These are phyloP conservation scores for Neofusicoccum sp. DNA, from an alignment of 2,329 filamentous ascomycete species.

Conservation along the genomic window DNA sequence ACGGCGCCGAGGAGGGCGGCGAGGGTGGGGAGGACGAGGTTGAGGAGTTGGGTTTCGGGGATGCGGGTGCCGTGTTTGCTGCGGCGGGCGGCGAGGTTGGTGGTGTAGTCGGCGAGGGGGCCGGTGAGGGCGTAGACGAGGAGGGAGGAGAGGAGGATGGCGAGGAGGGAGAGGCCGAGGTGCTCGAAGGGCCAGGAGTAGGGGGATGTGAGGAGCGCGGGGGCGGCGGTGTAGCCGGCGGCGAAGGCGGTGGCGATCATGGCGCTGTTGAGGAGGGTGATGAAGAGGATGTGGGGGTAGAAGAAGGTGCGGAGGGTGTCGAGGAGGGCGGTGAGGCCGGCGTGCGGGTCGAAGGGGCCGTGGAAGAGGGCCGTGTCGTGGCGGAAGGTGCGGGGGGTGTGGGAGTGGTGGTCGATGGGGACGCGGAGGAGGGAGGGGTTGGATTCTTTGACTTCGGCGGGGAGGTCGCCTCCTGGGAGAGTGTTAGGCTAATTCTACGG, in stretches of 20 bases:
- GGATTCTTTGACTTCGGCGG: conserved; percentile 12
- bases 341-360: conserved; percentile 24
- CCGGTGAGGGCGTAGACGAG: conserved; percentile 26
- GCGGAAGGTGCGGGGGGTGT: conserved; percentile 23
- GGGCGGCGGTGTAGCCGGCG: conserved; percentile 17
- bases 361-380: conserved; percentile 27
- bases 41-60: conserved; percentile 30
- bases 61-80: conserved; percentile 26
- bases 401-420: conserved; percentile 1
- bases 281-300: conserved; percentile 33
- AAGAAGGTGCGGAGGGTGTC: conserved; percentile 32
- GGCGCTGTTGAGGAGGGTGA: conserved; percentile 30
- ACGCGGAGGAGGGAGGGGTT: not conserved
- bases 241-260: conserved; percentile 30
- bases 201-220: conserved; percentile 1
- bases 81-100: conserved; percentile 27
- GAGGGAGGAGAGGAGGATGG: conserved; percentile 23
- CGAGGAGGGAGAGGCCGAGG: conserved; percentile 16
- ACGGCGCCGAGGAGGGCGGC: conserved; percentile 27
- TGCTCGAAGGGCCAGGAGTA: conserved; percentile 12
- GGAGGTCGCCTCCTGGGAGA: conserved; percentile 16
- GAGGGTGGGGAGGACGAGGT: conserved; percentile 27
- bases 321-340: conserved; percentile 26
- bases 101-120: conserved; percentile 26
- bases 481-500: not conserved